Conservation (phyloP, 2,329 filamentous ascomycete genomes). For the Aaosphaeria arxii region DNA sequence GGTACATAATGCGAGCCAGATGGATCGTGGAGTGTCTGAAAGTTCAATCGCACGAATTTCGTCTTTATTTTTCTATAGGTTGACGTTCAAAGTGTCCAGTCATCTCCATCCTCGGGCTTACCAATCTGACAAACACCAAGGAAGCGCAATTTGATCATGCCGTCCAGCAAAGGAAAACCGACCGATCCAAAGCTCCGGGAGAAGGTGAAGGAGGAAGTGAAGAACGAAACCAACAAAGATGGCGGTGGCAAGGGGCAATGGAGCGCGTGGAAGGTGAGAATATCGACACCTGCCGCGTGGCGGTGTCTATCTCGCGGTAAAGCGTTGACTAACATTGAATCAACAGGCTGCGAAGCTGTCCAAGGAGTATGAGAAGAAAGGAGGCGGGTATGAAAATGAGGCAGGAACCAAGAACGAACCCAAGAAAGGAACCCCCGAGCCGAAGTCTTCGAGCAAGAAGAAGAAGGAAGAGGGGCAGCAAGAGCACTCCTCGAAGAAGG, state of each 20-base stretch:
- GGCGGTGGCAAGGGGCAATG: conserved; percentile 46
- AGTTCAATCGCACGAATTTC: too few species aligned
- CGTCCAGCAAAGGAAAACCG: conserved; percentile 45
- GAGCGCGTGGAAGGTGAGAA: conserved; percentile 46
- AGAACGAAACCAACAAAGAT: conserved; percentile 45
- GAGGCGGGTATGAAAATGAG: conserved; percentile 42
- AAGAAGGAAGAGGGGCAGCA: conserved; percentile 7
- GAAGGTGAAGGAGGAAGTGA: conserved; percentile 46
- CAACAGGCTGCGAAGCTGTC: conserved; percentile 40
- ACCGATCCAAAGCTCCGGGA: conserved; percentile 45
- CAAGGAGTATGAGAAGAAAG: conserved; percentile 42
- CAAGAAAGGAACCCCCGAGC: conserved; percentile 39
- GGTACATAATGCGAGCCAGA: too few species aligned
- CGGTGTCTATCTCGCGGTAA: neutral
- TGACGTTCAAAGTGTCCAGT: too few species aligned
- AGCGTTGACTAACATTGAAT: too few species aligned
- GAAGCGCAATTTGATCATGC: conserved; percentile 20
- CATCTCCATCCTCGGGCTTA: too few species aligned
- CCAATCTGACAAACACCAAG: too few species aligned
- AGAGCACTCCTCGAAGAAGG: neutral
- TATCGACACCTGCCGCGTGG: neutral
- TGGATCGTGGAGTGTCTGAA: too few species aligned
- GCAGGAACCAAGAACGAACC: conserved; percentile 44
- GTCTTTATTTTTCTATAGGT: too few species aligned
- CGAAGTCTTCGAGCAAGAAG: conserved; percentile 21